Percentiles rank a stretch among this genome's conserved stretches.
phyloP scores from a whole-genome alignment of 2,329 filamentous ascomycete species.

The Ophiosphaerella narmari region DNA sequence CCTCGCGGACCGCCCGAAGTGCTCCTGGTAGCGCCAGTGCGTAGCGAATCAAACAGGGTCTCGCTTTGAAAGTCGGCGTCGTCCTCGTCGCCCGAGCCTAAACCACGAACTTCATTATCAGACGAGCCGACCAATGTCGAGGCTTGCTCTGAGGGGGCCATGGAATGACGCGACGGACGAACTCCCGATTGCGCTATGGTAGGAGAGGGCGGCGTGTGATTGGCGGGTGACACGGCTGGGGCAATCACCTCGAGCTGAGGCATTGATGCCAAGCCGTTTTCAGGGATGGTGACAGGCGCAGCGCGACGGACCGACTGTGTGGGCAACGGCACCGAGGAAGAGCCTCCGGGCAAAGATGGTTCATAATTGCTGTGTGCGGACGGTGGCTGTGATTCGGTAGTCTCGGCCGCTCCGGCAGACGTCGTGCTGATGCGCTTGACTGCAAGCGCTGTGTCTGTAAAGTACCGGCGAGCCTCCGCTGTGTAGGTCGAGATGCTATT shows the following conservation, averaged over 20 bases:
- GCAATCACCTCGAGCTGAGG: constrained; percentile 37
- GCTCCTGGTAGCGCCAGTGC: constrained; percentile 70
- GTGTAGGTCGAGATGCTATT: constrained; percentile 39
- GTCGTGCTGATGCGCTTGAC: constrained; percentile 36
- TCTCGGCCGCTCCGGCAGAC: constrained; percentile 25
- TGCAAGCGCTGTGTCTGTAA: constrained; percentile 35
- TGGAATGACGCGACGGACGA: constrained; percentile 58
- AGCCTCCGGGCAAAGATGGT: constrained; percentile 10
- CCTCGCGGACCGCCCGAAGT: constrained; percentile 67
- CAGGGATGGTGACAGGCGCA: constrained; percentile 28
- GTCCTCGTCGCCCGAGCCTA: constrained; percentile 73
- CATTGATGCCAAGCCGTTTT: constrained; percentile 34
- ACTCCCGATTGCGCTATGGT: constrained; percentile 43
- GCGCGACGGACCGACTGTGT: constrained; percentile 25
- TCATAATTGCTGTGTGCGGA: constrained; percentile 14
- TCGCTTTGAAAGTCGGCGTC: constrained; percentile 81
- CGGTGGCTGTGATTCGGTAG: constrained; percentile 7
- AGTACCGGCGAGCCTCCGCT: constrained; percentile 47
- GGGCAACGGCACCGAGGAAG: constrained; percentile 33
- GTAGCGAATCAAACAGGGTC: constrained; percentile 75
- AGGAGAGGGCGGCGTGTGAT: constrained; percentile 42
- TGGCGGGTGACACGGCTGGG: constrained; percentile 34
- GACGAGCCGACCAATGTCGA: constrained; percentile 70
- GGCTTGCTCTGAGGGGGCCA: constrained; percentile 62
- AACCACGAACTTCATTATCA: constrained; percentile 68